Base-by-base conservation (phyloP, 371 early-diverging fungal genomes). In the Lichtheimia ornata region DNA sequence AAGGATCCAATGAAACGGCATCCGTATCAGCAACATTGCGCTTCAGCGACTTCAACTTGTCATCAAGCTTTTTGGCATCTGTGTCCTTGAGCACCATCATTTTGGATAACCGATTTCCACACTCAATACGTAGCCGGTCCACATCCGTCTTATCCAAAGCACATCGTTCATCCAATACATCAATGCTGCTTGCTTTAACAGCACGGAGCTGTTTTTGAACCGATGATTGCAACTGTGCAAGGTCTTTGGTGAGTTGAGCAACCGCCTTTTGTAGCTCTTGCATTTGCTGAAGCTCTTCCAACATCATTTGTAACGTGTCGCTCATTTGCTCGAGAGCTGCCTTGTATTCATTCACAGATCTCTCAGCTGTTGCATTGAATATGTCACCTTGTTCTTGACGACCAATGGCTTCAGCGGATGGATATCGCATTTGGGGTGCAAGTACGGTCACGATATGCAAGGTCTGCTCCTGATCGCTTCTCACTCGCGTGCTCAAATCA, bases 191-290 rank as follows among this genome's bases (percentile, higher is more conserved):
- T 22, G 66, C 68, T 5, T 65, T 50, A 9, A 78, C 50, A 2
- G 63, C 30, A n/a, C 52, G 52, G 18, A 67, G 44, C 14, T 72
- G 67, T 43, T 78, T 70, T 41, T 67, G 73, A 7, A 74, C 72
- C 73, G 72, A 76, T n/a, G 56, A 53, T 0, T 41, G 45, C 14
- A 82, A 59, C 3, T 73, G 51, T 3, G 30, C 22, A 5, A 75
- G 64, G 61, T 80, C 81, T n/a, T 77, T 67, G 15, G 65, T 65
- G 15, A 69, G 53, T 22, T 76, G 73, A 11, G 69, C 63, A 3
- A 66, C 64, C 12, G 64, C 59, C 43, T 70, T 69, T 25, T 73
- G 69, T 2, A 74, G 56, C 30, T 73, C 64, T 18, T 81, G 49
- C 15, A 70, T 68, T 28, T 67, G 63, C 24, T 74, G 70, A 53